These are phyloP conservation scores for Mucor velutinosus DNA, from an alignment of 371 early-diverging fungal species.

Conservation along the genomic window DNA sequence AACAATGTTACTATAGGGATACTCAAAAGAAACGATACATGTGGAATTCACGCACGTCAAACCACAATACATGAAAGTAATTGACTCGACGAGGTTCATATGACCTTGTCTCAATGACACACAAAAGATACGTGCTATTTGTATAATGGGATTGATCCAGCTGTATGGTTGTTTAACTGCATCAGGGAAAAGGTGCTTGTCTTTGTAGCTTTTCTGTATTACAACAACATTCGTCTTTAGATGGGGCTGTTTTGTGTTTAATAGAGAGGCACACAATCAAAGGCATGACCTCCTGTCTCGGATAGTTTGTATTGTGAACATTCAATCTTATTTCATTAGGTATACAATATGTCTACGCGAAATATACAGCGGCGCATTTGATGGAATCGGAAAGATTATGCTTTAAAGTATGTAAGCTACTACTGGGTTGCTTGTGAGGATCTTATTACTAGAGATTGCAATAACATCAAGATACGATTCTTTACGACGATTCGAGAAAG, in stretches of 20 bases:
- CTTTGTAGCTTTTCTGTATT: background rate
- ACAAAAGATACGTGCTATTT: background rate
- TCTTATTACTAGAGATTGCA: background rate
- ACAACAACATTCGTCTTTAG: background rate
- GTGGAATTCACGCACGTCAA: background rate
- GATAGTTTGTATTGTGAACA: background rate
- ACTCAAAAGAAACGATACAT: background rate
- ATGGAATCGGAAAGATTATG: no score
- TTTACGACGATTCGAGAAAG: background rate
- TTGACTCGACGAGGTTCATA: background rate
- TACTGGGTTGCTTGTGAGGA: background rate
- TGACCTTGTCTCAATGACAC: background rate
- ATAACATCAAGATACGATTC: no score
- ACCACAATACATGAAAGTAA: background rate
- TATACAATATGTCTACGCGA: no score
- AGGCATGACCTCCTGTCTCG: background rate
- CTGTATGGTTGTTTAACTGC: background rate
- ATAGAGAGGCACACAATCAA: background rate
- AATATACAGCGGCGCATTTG: no score
- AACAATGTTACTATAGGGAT: background rate
- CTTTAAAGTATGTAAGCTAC: no score
- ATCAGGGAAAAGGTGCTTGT: background rate
- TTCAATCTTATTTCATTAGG: no score
- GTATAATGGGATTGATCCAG: background rate
- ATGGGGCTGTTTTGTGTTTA: background rate